Evolutionary conservation across 768 basidiomycete species (phyloP).

Genomic region (Russula lepida): DNA sequence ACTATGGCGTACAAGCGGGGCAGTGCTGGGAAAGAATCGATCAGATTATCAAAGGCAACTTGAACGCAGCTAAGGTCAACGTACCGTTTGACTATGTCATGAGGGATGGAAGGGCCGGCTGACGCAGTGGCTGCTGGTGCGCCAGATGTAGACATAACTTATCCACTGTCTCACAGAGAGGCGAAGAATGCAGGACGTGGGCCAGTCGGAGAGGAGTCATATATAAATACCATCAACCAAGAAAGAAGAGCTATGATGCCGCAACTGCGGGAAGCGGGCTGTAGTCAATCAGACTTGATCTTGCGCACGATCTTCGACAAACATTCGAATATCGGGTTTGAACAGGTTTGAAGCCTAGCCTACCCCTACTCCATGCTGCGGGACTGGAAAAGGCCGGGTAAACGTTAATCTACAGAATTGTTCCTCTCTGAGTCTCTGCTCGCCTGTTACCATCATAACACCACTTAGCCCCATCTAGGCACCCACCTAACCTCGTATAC

Average conservation of each 20-base stretch:
- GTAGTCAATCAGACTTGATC: too few species aligned
- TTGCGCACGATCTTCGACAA: too few species aligned
- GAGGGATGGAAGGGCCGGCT: background rate
- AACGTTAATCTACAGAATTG: too few species aligned
- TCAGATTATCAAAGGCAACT: background rate
- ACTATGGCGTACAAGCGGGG: slow-evolving; percentile 3
- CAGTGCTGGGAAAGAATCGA: background rate
- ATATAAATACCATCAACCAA: background rate
- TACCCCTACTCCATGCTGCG: too few species aligned
- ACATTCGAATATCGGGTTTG: too few species aligned
- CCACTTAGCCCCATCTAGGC: too few species aligned
- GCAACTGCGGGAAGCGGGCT: too few species aligned
- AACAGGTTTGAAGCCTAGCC: background rate
- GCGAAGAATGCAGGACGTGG: background rate
- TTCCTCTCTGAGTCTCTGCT: too few species aligned
- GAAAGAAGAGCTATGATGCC: too few species aligned
- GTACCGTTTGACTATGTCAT: background rate
- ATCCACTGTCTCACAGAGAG: background rate
- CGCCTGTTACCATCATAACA: too few species aligned
- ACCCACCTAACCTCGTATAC: too few species aligned
- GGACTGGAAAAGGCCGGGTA: too few species aligned
- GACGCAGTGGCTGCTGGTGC: background rate
- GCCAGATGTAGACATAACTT: background rate
- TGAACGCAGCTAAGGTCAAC: background rate
- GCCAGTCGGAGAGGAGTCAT: background rate